Percentiles rank a stretch among this genome's conserved stretches.
Evolutionary conservation across 805 yeast genomes (phyloP).

Genomic region (Cyberlindnera lachancei): DNA sequence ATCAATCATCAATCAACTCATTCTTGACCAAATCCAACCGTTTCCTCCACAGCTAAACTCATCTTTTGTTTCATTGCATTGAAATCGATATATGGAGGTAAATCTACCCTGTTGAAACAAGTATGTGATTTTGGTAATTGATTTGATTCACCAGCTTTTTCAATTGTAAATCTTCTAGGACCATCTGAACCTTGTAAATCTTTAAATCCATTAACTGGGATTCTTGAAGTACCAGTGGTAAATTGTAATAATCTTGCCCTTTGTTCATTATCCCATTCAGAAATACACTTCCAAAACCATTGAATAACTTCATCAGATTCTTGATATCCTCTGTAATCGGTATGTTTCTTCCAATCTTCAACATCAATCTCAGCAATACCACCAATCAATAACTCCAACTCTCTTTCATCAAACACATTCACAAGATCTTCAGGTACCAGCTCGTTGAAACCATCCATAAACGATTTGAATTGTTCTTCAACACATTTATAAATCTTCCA

Average conservation of each 20-base stretch:
- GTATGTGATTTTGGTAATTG: slow-evolving; percentile 97
- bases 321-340: slow-evolving; percentile 97
- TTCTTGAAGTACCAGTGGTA: slow-evolving; percentile 98
- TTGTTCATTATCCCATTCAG: slow-evolving; percentile 94
- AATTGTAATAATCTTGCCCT: slow-evolving; percentile 92
- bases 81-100: slow-evolving; percentile 86
- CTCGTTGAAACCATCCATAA: slow-evolving; percentile 95
- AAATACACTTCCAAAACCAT: slow-evolving; percentile 97
- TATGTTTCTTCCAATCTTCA: slow-evolving; percentile 98
- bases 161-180: slow-evolving; percentile 97
- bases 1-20: slow-evolving; percentile 20
- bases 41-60: slow-evolving; percentile 95
- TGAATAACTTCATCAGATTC: slow-evolving; percentile 94
- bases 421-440: slow-evolving; percentile 94
- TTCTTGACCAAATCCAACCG: slow-evolving; percentile 98
- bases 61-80: slow-evolving; percentile 83
- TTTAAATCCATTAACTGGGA: slow-evolving; percentile 98
- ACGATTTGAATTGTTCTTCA: slow-evolving; percentile 92
- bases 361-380: slow-evolving; percentile 97
- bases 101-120: slow-evolving; percentile 96
- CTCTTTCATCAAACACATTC: slow-evolving; percentile 96
- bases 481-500: slow-evolving; percentile 94
- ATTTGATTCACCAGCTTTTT: slow-evolving; percentile 90
- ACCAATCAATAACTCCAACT: slow-evolving; percentile 91
- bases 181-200: slow-evolving; percentile 99